A percentile compares a stretch with the other conserved stretches of the same genome.
phyloP scores from a whole-genome alignment of 192 early-diverging fungal species.

The Entomortierella parvispora region DNA sequence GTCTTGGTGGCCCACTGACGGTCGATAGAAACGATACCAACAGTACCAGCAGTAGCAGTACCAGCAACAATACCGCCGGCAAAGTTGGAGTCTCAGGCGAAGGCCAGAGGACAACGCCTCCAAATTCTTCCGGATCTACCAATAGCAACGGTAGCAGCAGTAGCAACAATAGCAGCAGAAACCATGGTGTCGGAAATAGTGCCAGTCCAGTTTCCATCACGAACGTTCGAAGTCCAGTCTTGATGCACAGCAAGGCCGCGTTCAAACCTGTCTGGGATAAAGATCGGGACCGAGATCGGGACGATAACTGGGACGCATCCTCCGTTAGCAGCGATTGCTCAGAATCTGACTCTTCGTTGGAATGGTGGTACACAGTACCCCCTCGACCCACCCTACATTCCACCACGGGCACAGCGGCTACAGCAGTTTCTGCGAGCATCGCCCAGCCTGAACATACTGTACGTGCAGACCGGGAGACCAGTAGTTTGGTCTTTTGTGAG shows the following conservation, averaged over 20 bases:
- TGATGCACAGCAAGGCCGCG: conserved; percentile 13
- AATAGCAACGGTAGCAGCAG: not conserved
- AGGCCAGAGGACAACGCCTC: conserved; percentile 1
- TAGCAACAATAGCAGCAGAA: not conserved
- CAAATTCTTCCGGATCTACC: conserved; percentile 12
- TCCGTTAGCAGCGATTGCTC: conserved; percentile 37
- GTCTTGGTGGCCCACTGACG: not conserved
- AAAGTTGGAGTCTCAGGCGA: not conserved
- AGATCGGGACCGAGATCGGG: conserved; percentile 31
- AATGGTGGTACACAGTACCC: conserved; percentile 49
- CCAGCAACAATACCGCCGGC: not conserved
- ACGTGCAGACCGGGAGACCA: conserved; percentile 7
- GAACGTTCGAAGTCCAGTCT: not conserved
- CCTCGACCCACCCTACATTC: conserved; percentile 18
- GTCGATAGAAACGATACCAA: not conserved
- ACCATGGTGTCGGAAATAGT: not conserved
- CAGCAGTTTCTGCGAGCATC: conserved; percentile 12
- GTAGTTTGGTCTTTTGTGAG: conserved; percentile 3
- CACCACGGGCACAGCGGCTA: conserved; percentile 4
- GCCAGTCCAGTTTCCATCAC: not conserved
- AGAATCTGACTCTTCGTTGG: conserved; percentile 28
- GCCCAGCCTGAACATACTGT: conserved; percentile 18
- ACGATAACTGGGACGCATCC: conserved; percentile 42
- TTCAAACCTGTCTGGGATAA: conserved; percentile 38
- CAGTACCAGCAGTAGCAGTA: not conserved